A percentile compares a stretch with the other conserved stretches of the same genome.
Evolutionary conservation across 345 rosid genomes (phyloP).

Genomic region (Eucalyptus decipiens): DNA sequence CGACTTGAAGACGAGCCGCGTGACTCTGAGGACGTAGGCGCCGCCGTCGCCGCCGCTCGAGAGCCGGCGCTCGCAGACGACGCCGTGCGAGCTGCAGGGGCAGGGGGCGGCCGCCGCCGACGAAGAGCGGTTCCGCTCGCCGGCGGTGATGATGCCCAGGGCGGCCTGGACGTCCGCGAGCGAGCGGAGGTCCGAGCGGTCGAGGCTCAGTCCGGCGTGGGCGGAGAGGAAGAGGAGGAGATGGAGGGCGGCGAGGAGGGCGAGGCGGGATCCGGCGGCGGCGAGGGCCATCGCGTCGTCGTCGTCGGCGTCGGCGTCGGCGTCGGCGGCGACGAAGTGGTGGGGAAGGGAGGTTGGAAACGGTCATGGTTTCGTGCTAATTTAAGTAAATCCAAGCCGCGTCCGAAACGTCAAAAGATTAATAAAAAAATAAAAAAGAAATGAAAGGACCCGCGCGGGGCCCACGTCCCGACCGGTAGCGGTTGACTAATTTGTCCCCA

Average conservation of each 20-base stretch:
- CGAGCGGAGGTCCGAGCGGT: constrained; percentile 39
- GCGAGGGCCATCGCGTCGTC: not conserved
- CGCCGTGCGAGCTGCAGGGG: constrained; percentile 33
- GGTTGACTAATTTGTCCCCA: not conserved
- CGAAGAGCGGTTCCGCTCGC: not conserved
- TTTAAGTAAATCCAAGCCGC: not conserved
- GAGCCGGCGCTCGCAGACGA: constrained; percentile 59
- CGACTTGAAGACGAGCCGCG: constrained; percentile 50
- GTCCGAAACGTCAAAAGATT: not conserved
- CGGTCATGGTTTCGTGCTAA: not conserved
- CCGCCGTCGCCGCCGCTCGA: constrained; percentile 1
- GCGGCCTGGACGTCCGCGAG: constrained; percentile 22
- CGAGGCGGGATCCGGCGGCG: not conserved
- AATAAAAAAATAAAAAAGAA: not conserved
- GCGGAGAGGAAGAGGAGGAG: constrained; percentile 13
- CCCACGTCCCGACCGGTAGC: not conserved
- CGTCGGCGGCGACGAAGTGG: not conserved
- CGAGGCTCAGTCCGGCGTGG: constrained; percentile 1
- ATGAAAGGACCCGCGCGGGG: not conserved
- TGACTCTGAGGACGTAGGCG: constrained; percentile 42
- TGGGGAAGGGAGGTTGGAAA: not conserved
- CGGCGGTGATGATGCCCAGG: constrained; percentile 10
- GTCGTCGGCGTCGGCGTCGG: too few relatives aligned
- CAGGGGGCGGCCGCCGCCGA: constrained; percentile 4
- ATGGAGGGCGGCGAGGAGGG: constrained; percentile 10